phyloP scores from a whole-genome alignment of 1,284 basidiomycete genomes.

The Lignosus rhinocerotis region DNA sequence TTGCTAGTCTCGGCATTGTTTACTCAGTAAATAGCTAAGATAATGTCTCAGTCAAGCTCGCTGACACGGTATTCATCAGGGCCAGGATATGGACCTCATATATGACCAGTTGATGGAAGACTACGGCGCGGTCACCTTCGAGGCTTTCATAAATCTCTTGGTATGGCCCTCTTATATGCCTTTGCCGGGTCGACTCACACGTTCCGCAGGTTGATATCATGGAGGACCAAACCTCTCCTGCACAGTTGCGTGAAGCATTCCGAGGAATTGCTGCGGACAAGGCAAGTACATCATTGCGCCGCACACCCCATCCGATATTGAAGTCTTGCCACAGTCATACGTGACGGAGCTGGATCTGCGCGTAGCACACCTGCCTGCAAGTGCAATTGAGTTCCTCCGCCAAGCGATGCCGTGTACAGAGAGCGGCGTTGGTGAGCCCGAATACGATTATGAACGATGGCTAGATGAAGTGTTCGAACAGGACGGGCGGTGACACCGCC shows the following conservation, averaged over 20 bases:
- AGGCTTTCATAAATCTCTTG: conserved; percentile 93
- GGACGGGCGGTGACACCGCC: conserved; percentile 17
- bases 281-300: conserved; percentile 41
- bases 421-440: conserved; percentile 59
- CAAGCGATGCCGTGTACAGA: conserved; percentile 65
- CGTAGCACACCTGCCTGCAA: conserved; percentile 79
- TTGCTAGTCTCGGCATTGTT: conserved; percentile 93
- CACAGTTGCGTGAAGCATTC: conserved; percentile 93
- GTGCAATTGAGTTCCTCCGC: conserved; percentile 82
- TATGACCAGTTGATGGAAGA: conserved; percentile 82
- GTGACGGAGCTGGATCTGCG: conserved; percentile 93
- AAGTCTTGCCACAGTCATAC: conserved; percentile 62
- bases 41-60: not conserved
- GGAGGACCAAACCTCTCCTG: conserved; percentile 92
- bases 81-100: conserved; percentile 86
- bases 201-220: conserved; percentile 82
- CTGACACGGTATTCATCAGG: conserved; percentile 42
- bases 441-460: conserved; percentile 80
- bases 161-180: conserved; percentile 43
- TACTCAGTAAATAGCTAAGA: conserved; percentile 62
- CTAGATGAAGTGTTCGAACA: conserved; percentile 71
- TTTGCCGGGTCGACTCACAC: conserved; percentile 1
- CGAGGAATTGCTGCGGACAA: conserved; percentile 90
- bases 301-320: not conserved
- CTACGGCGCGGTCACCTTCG: conserved; percentile 90